Conservation (phyloP, 1,284 basidiomycete species). For the Ganoderma sinense region DNA sequence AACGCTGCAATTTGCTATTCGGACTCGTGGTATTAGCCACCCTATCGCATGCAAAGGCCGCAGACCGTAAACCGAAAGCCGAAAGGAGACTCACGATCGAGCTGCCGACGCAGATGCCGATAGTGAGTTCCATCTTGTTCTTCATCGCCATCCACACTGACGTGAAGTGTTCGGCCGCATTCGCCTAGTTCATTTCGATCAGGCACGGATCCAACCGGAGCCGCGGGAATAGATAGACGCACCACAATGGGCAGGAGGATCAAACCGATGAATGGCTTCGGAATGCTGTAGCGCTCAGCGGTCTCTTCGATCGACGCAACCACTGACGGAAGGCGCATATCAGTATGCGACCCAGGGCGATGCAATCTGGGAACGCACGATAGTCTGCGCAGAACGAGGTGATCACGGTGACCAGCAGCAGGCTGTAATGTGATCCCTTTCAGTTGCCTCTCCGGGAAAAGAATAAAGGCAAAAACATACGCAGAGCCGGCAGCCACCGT, state of each 20-base stretch:
- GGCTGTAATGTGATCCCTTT: constrained; percentile 42
- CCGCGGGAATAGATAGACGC: constrained; percentile 37
- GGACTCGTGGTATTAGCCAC: background rate
- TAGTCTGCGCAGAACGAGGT: constrained; percentile 90
- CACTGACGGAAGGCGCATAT: constrained; percentile 50
- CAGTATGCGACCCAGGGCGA: background rate
- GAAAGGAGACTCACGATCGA: constrained; percentile 72
- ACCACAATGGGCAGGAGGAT: constrained; percentile 80
- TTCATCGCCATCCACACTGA: constrained; percentile 94
- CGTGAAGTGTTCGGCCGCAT: constrained; percentile 84
- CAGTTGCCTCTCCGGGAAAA: background rate
- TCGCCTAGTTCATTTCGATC: constrained; percentile 51
- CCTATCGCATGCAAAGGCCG: background rate
- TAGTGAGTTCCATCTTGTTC: constrained; percentile 86
- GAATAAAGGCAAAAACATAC: constrained; percentile 47
- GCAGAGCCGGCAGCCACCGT: constrained; percentile 63
- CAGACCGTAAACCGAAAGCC: background rate
- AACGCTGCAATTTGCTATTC: constrained; percentile 87
- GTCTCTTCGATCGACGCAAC: constrained; percentile 93
- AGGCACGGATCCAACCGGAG: background rate
- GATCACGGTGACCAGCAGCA: constrained; percentile 75
- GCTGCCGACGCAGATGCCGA: constrained; percentile 90
- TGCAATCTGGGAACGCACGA: constrained; percentile 48
- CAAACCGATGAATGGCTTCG: constrained; percentile 84
- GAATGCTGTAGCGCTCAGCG: constrained; percentile 79